Evolutionary conservation across 371 early-diverging fungal genomes (phyloP).

Genomic region (Saksenaea oblongispora): DNA sequence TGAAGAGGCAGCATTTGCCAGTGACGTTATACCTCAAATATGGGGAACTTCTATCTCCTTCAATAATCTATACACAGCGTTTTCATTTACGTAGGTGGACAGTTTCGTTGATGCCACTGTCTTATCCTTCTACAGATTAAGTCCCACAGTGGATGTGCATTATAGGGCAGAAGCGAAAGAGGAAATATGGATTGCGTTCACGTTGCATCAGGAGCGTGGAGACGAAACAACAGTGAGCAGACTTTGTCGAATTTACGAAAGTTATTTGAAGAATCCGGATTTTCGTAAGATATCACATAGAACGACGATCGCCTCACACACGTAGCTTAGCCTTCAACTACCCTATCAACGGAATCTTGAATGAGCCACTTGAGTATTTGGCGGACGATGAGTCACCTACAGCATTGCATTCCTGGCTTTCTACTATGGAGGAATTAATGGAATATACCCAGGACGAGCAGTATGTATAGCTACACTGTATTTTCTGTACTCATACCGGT

Average conservation of each 20-base stretch:
- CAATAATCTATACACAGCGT: conserved; percentile 1
- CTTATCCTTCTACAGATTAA: background rate
- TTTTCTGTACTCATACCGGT: background rate
- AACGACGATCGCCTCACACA: background rate
- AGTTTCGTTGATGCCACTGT: background rate
- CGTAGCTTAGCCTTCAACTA: background rate
- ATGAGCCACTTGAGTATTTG: background rate
- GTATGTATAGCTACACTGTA: background rate
- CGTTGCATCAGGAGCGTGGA: background rate
- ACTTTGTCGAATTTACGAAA: background rate
- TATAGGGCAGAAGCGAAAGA: conserved; percentile 2
- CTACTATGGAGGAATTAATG: background rate
- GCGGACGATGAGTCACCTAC: background rate
- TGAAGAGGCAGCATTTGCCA: background rate
- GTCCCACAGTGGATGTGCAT: background rate
- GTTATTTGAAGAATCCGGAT: background rate
- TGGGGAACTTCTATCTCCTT: background rate
- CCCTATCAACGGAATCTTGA: background rate
- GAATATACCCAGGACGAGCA: background rate
- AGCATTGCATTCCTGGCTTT: background rate
- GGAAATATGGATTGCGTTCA: background rate
- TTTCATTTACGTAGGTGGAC: conserved; percentile 6
- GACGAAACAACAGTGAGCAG: background rate
- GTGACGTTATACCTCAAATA: background rate
- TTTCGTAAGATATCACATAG: background rate